Percentiles rank a stretch among this genome's conserved stretches.
phyloP scores from a whole-genome alignment of 2,329 filamentous ascomycete species.

The Aspergillus glaucus region DNA sequence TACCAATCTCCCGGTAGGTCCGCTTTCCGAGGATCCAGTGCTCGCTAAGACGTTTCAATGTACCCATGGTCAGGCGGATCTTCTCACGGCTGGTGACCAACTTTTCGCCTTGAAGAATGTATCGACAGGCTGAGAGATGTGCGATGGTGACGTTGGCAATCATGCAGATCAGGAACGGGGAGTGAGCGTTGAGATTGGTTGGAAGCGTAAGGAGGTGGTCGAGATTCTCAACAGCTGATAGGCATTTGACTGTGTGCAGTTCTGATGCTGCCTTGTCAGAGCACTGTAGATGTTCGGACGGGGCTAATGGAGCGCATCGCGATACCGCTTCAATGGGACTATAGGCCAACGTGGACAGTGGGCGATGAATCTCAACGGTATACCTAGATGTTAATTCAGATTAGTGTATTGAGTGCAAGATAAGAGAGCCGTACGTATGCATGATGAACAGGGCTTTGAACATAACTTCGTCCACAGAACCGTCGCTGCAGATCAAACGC shows the following conservation, averaged over 20 bases:
- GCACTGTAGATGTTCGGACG: slow-evolving; percentile 6
- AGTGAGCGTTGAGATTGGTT: slow-evolving; percentile 26
- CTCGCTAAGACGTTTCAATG: slow-evolving; percentile 28
- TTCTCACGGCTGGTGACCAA: slow-evolving; percentile 32
- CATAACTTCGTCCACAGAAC: slow-evolving; percentile 53
- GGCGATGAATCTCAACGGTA: slow-evolving; percentile 32
- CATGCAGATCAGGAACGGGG: slow-evolving; percentile 39
- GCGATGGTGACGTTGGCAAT: slow-evolving; percentile 43
- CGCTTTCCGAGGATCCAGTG: slow-evolving; percentile 29
- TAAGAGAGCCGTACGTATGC: slow-evolving; percentile 21
- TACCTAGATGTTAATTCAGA: slow-evolving; percentile 17
- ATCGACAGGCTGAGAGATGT: slow-evolving; percentile 50
- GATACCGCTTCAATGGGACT: slow-evolving; percentile 34
- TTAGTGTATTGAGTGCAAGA: slow-evolving; percentile 26
- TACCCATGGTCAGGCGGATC: slow-evolving; percentile 36
- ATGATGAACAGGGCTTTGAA: slow-evolving; percentile 78
- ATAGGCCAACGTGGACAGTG: slow-evolving; percentile 33
- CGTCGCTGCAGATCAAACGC: slow-evolving; percentile 47
- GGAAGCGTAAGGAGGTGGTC: slow-evolving; percentile 34
- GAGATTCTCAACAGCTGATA: slow-evolving; percentile 32
- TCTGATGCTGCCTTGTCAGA: slow-evolving; percentile 17
- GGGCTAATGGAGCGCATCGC: slow-evolving; percentile 22
- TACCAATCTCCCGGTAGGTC: slow-evolving; percentile 34
- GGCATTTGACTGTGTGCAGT: slow-evolving; percentile 33
- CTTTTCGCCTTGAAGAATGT: slow-evolving; percentile 24